Base-by-base conservation (phyloP, 331 rosid genomes). In the Pyracantha coccinea region DNA sequence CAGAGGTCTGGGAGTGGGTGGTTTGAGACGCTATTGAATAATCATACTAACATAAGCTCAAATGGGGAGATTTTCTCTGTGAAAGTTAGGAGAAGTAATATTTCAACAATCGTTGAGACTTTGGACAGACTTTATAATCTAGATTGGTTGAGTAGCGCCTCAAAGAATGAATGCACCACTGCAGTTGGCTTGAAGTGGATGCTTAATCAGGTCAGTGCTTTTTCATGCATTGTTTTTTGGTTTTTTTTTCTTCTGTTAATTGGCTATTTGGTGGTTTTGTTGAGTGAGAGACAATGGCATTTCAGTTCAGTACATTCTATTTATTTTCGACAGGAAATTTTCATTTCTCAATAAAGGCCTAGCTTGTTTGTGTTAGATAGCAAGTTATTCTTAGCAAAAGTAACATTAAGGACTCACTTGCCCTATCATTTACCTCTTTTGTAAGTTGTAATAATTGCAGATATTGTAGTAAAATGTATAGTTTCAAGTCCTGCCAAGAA, bases 1-100 rank as follows among this genome's bases (percentile, higher is more conserved):
- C 99, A 95, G 85, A 89, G 99, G 87, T 95, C 97, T 32, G 99
- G 99, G 72, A 95, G 97, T 86, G 99, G 99, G 66, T 95, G 99
- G 99, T 95, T 95, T 69, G 99, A 95, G 97, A 95, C 99, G 2
- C 87, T 95, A 75, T 78, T 95, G 64, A 95, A 95, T 72, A 95
- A 88, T 73, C 99, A 95, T 76, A 86, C 90, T 73, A 95, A 95
- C 80, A 86, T 95, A 75, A 95, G 99, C 81, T 95, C 99, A 24
- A 95, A 95, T 53, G 97, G 99, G 77, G 99, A 95, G 78, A 85
- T 95, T 72, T 95, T 95, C 82, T 92, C 97, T 21, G 91, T 89
- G 69, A 95, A 95, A 89, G 87, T 77, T 38, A 88, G 99, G 77
- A 90, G 97, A 84, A 92, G 91, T 80, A 92, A 95, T 68, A 72